Conservation (phyloP, 2,329 filamentous ascomycete species). For the Hysterium pulicare region DNA sequence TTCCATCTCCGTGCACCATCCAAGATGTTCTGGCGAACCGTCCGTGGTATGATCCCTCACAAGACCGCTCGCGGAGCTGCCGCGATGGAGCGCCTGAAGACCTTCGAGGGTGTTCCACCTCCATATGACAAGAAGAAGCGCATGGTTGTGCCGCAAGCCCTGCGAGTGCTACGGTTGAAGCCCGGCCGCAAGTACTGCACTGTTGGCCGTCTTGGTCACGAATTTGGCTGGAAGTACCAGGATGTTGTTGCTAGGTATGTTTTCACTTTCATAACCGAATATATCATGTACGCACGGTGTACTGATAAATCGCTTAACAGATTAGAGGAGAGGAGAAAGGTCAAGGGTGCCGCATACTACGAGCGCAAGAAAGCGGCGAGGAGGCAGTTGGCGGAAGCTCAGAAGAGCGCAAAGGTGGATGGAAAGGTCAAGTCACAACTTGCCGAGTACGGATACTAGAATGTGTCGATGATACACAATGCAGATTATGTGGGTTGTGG, state of each 20-base stretch:
- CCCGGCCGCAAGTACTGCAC: slow-evolving; percentile 99
- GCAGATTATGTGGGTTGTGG: slow-evolving; percentile 27
- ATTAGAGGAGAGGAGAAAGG: slow-evolving; percentile 99
- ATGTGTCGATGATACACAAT: slow-evolving; percentile 25
- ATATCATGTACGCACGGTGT: no score
- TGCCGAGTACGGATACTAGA: slow-evolving; percentile 87
- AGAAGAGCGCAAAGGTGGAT: slow-evolving; percentile 87
- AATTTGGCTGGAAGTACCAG: slow-evolving; percentile 99
- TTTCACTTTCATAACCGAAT: not conserved
- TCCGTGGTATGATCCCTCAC: slow-evolving; percentile 99
- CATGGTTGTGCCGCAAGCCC: slow-evolving; percentile 97
- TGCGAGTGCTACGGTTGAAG: slow-evolving; percentile 94
- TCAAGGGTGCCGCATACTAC: slow-evolving; percentile 99
- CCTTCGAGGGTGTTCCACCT: slow-evolving; percentile 98
- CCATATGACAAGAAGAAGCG: slow-evolving; percentile 99
- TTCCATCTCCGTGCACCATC: slow-evolving; percentile 99
- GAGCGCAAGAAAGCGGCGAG: slow-evolving; percentile 98
- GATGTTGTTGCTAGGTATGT: slow-evolving; percentile 96
- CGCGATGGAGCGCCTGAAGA: slow-evolving; percentile 97
- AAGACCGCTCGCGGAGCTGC: slow-evolving; percentile 98
- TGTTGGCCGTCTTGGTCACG: slow-evolving; percentile 93
- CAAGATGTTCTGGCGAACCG: slow-evolving; percentile 99
- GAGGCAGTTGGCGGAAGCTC: slow-evolving; percentile 85
- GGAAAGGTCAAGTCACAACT: slow-evolving; percentile 84
- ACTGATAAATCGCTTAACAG: no score